A percentile compares a stretch with the other conserved stretches of the same genome.
These are phyloP conservation scores for Scytalidium sp. DNA, from an alignment of 2,329 filamentous ascomycete genomes.

Conservation along the genomic window DNA sequence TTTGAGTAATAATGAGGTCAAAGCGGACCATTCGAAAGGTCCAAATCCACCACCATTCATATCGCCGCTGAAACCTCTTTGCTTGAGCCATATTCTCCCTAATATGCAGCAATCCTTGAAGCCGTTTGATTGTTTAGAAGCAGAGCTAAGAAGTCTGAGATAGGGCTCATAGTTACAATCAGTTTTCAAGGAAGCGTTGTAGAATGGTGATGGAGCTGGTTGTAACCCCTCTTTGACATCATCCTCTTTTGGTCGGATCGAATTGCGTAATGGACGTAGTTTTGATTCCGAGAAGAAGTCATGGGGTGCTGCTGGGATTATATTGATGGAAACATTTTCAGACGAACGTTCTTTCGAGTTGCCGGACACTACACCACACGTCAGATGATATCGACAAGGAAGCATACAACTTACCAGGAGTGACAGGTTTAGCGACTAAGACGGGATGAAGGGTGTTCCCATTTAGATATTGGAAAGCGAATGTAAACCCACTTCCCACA, in stretches of 20 bases:
- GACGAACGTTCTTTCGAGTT: slow-evolving; percentile 32
- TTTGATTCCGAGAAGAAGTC: slow-evolving; percentile 69
- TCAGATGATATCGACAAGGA: neutral
- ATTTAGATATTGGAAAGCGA: slow-evolving; percentile 64
- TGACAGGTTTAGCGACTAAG: slow-evolving; percentile 40
- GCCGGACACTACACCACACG: slow-evolving; percentile 6
- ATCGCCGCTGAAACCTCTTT: slow-evolving; percentile 73
- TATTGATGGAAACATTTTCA: slow-evolving; percentile 58
- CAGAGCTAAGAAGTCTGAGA: slow-evolving; percentile 70
- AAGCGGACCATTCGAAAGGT: slow-evolving; percentile 83
- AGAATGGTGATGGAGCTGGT: slow-evolving; percentile 68
- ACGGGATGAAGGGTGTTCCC: slow-evolving; percentile 77
- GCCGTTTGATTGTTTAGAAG: slow-evolving; percentile 50
- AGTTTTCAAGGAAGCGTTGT: slow-evolving; percentile 81
- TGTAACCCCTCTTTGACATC: slow-evolving; percentile 37
- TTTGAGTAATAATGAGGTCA: slow-evolving; percentile 77
- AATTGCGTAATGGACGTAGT: slow-evolving; percentile 66
- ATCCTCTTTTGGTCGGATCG: slow-evolving; percentile 57
- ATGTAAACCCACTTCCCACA: slow-evolving; percentile 48
- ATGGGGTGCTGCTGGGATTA: slow-evolving; percentile 72
- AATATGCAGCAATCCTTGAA: slow-evolving; percentile 84
- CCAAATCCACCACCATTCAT: slow-evolving; percentile 83
- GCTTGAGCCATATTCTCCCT: slow-evolving; percentile 83
- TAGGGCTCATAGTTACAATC: slow-evolving; percentile 74
- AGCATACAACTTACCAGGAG: neutral